Percentiles rank a stretch among this genome's conserved stretches.
These are phyloP conservation scores for Cenococcum geophilum DNA, from an alignment of 495 filamentous ascomycete species.

Conservation along the genomic window DNA sequence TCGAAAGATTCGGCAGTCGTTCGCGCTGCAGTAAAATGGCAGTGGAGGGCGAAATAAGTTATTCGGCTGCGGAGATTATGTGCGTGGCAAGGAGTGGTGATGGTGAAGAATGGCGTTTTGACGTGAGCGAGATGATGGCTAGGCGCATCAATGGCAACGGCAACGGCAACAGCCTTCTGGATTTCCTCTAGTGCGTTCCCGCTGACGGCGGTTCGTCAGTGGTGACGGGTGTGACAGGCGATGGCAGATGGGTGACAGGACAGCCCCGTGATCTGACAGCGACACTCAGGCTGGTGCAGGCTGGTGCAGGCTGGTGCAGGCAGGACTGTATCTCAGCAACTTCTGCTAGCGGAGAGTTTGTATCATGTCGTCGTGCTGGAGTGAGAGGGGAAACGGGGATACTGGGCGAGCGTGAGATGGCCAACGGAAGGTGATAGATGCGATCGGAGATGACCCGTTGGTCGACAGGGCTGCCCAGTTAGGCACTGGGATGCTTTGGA, in stretches of 20 bases:
- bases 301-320: neutral
- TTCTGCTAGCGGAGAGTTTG: neutral
- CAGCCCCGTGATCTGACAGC: constrained; percentile 21
- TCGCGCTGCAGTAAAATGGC: no score
- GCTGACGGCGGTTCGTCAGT: constrained; percentile 11
- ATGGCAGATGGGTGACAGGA: neutral
- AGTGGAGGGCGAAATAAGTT: no score
- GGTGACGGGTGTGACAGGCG: constrained; percentile 3
- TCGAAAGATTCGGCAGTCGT: neutral
- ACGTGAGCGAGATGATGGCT: constrained; percentile 3
- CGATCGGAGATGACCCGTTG: constrained; percentile 26
- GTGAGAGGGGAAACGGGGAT: constrained; percentile 6
- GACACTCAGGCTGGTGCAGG: neutral
- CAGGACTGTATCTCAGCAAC: neutral
- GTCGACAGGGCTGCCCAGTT: neutral
- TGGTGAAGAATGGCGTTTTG: neutral
- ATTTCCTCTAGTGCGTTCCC: neutral
- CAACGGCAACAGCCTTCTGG: neutral
- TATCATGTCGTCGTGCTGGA: constrained; percentile 3
- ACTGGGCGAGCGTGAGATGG: constrained; percentile 2
- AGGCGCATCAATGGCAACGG: constrained; percentile 2
- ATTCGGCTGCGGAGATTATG: neutral
- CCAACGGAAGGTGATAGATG: constrained; percentile 13
- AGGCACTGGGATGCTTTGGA: constrained; percentile 6
- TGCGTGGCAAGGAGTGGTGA: neutral